These are phyloP conservation scores for Pichia sp. DNA, from an alignment of 1,139 yeast species.

Conservation along the genomic window DNA sequence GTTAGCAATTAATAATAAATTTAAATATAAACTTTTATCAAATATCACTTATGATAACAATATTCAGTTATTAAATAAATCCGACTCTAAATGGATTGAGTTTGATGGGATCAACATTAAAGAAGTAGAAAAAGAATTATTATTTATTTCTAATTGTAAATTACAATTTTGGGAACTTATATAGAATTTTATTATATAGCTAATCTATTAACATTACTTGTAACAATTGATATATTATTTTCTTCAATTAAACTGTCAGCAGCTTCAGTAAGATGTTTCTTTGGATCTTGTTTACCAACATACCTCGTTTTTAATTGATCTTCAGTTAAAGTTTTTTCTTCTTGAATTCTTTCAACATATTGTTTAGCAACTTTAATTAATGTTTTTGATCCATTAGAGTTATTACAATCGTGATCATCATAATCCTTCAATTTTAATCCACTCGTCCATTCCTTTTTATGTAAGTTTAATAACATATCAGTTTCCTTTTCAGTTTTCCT, in stretches of 20 bases:
- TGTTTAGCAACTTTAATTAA: constrained; percentile 89
- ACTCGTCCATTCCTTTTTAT: constrained; percentile 94
- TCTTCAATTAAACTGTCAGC: constrained; percentile 84
- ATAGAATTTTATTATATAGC: constrained; percentile 44
- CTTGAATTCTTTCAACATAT: constrained; percentile 86
- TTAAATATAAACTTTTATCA: constrained; percentile 41
- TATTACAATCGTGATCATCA: constrained; percentile 69
- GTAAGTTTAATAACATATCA: constrained; percentile 87
- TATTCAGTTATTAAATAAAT: constrained; percentile 42
- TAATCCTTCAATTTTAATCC: constrained; percentile 80
- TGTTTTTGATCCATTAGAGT: constrained; percentile 63
- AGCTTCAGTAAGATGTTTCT: constrained; percentile 89
- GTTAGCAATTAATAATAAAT: constrained; percentile 26
- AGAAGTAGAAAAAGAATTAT: constrained; percentile 47
- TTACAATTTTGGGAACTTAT: constrained; percentile 58
- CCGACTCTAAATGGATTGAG: constrained; percentile 47
- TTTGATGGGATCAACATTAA: constrained; percentile 47
- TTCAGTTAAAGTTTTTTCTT: constrained; percentile 82
- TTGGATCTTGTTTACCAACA: constrained; percentile 98
- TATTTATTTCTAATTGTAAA: constrained; percentile 58
- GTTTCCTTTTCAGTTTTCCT: constrained; percentile 91
- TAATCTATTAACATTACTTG: constrained; percentile 83
- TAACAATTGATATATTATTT: constrained; percentile 77
- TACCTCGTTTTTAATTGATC: constrained; percentile 91
- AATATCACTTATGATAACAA: constrained; percentile 53